Percentiles rank a stretch among this genome's conserved stretches.
phyloP scores from a whole-genome alignment of 1,284 basidiomycete genomes.

The Puccinia triticina region DNA sequence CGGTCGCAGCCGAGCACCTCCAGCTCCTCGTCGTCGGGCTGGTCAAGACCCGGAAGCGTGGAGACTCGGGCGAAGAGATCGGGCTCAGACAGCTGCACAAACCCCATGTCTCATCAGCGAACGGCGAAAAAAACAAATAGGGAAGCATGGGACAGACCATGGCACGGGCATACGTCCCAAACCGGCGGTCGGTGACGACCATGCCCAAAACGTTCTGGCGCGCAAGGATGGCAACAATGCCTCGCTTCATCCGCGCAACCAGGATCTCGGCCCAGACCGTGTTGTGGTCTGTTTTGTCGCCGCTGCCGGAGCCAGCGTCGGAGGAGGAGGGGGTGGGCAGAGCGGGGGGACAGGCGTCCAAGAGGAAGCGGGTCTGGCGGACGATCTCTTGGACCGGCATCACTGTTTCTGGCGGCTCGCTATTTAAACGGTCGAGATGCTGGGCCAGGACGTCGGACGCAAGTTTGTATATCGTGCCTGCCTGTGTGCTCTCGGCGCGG shows the following conservation, averaged over 20 bases:
- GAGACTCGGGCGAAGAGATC: conserved; percentile 23
- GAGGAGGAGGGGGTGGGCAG: neutral
- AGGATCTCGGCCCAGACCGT: conserved; percentile 22
- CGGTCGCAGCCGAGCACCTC: neutral
- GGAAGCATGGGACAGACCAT: conserved; percentile 35
- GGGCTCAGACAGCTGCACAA: conserved; percentile 21
- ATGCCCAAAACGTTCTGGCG: conserved; percentile 30
- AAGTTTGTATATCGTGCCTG: neutral
- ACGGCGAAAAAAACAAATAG: neutral
- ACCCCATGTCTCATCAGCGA: neutral
- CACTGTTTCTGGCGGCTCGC: neutral
- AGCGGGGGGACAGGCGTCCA: conserved; percentile 29
- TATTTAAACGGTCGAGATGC: neutral
- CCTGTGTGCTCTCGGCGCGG: neutral
- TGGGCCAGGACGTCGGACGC: conserved; percentile 6
- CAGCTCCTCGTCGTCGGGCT: conserved; percentile 25
- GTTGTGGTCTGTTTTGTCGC: neutral
- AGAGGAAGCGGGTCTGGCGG: conserved; percentile 30
- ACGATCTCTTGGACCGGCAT: conserved; percentile 22
- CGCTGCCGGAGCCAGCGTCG: too few species aligned
- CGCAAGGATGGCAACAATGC: conserved; percentile 34
- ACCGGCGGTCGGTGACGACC: conserved; percentile 22
- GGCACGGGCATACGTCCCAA: conserved; percentile 29
- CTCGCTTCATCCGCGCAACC: conserved; percentile 5
- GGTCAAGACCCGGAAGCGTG: conserved; percentile 17